Evolutionary conservation across 805 yeast species (phyloP), one percentile per base, ranked within the genome.

Genomic region (Cephaloascus albidus): DNA sequence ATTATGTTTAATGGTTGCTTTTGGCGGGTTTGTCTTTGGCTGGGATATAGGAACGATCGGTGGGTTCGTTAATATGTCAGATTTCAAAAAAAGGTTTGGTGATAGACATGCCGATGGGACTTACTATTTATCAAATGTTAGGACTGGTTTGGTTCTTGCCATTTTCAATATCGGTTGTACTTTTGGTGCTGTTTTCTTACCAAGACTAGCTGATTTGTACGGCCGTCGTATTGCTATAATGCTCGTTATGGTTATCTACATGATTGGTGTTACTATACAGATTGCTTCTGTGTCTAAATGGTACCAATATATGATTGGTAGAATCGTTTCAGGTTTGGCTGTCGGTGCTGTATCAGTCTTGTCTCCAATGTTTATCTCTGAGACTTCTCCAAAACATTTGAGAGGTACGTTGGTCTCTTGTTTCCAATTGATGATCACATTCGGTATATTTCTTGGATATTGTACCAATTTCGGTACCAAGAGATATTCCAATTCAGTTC

Each of bases 361-460:
- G 26, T 64, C 71, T 27, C 80, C 80, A 30, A 61, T 74, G 60
- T 72, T 80, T 57, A 78, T 81, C 50, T 70, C 82, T 33, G 89
- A 81, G 57, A 68, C 80, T 42, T 62, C 87, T 42, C 89, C 89
- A 52, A 79, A 78, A 49, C 74, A 71, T 40, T 60, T 81, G 35
- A 75, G 88, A 74, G 87, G 87, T 58, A 68, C 84, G 32, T 67
- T 81, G 42, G 86, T 81, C 38, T 74, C 81, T 33, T 73, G 77
- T 49, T 81, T 72, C 68, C 88, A 81, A 61, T 65, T 81, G 56
- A 76, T 72, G 72, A 74, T 80, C 46, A 80, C 87, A 33, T 61
- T 74, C 37, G 88, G 87, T 65, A 81, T 81, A 48, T 76, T 81
- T 55, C 58, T 80, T 43, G 88, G 87, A 52, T 78, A 78, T 63